These are phyloP conservation scores for Tremellales sp. DNA, from an alignment of 1,284 basidiomycete species.

Conservation along the genomic window DNA sequence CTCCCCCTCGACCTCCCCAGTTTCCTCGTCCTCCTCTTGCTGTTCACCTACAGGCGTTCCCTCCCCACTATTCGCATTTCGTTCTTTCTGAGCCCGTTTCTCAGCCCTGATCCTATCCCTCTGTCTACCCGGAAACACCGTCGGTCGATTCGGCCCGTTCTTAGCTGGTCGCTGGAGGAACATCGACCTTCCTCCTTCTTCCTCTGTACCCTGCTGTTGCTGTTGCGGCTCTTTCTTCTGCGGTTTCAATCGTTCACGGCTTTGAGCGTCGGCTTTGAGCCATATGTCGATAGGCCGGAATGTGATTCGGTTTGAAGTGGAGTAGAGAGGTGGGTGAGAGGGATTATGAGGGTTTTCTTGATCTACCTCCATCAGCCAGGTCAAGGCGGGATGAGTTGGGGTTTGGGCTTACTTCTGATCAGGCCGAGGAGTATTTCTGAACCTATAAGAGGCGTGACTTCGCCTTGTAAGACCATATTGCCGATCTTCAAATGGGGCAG, in stretches of 20 bases:
- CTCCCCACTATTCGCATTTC: background rate
- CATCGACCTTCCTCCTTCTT: background rate
- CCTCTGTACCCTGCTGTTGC: background rate
- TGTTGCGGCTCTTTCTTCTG: too few species aligned
- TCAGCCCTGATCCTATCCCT: background rate
- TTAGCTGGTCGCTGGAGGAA: background rate
- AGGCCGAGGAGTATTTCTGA: conserved; percentile 42
- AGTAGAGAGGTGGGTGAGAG: conserved; percentile 28
- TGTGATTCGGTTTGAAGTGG: conserved; percentile 26
- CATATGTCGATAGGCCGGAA: conserved; percentile 26
- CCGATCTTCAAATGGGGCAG: conserved; percentile 45
- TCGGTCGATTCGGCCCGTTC: background rate
- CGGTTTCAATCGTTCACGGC: background rate
- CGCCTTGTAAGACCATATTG: conserved; percentile 42
- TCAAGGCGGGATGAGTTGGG: background rate
- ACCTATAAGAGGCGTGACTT: conserved; percentile 38
- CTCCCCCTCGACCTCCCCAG: conserved; percentile 7
- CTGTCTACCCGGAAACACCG: background rate
- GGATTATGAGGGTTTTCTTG: conserved; percentile 29
- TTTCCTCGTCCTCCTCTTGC: background rate
- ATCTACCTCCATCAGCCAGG: conserved; percentile 8
- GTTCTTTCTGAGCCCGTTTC: background rate
- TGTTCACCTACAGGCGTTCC: background rate
- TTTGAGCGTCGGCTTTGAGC: background rate
- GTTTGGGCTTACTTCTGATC: conserved; percentile 28